phyloP scores from a whole-genome alignment of 2,329 filamentous ascomycete genomes.

The Paecilomyces sp. region DNA sequence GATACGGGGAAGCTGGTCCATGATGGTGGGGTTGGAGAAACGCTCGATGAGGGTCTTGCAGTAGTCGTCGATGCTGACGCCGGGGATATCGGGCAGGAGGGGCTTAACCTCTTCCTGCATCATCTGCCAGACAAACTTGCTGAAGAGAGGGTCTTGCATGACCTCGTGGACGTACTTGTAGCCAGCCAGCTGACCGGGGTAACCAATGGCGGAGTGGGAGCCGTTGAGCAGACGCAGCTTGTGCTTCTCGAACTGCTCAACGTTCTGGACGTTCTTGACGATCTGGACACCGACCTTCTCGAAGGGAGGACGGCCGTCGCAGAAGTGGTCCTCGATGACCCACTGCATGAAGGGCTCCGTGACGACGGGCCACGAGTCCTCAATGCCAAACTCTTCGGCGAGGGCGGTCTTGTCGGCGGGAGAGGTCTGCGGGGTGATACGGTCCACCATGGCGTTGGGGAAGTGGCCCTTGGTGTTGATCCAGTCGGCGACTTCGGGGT shows the following conservation, averaged over 20 bases:
- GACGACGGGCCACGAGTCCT: conserved; percentile 48
- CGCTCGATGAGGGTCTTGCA: conserved; percentile 48
- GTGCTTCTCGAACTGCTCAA: conserved; percentile 51
- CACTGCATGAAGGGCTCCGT: conserved; percentile 52
- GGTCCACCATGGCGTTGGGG: conserved; percentile 52
- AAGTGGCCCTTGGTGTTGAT: conserved; percentile 43
- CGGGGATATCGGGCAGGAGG: conserved; percentile 43
- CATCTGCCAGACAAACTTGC: conserved; percentile 47
- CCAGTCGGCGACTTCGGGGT: conserved; percentile 45
- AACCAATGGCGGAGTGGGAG: conserved; percentile 47
- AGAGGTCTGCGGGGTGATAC: conserved; percentile 47
- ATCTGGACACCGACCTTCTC: conserved; percentile 49
- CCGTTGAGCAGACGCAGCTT: conserved; percentile 51
- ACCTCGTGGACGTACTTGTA: conserved; percentile 51
- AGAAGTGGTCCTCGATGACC: conserved; percentile 49
- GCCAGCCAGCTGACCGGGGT: conserved; percentile 45
- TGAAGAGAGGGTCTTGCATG: conserved; percentile 42
- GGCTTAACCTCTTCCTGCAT: conserved; percentile 51
- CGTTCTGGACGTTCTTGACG: conserved; percentile 44
- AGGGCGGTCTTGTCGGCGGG: conserved; percentile 40
- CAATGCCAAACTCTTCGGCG: conserved; percentile 39
- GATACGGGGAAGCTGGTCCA: conserved; percentile 48
- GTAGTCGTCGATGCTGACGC: conserved; percentile 47
- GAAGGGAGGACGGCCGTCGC: conserved; percentile 45
- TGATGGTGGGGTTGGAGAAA: conserved; percentile 51